A percentile compares a stretch with the other conserved stretches of the same genome.
These are phyloP conservation scores for Botryobasidium botryosum DNA, from an alignment of 768 basidiomycete genomes.

Conservation along the genomic window DNA sequence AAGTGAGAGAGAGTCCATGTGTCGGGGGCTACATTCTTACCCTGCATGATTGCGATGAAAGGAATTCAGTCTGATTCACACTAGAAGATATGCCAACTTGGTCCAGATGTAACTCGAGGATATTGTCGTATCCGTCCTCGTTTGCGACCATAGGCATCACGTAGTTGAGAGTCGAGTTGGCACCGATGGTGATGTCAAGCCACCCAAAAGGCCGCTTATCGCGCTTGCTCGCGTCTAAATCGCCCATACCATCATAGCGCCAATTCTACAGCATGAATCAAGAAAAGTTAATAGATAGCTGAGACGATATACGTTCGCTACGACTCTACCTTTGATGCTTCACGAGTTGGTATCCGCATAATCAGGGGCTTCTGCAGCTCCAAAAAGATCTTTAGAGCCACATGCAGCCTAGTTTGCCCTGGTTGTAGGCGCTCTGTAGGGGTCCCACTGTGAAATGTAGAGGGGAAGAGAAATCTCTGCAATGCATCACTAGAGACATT, in stretches of 20 bases:
- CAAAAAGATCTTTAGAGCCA: slow-evolving; percentile 60
- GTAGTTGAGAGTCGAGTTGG: slow-evolving; percentile 75
- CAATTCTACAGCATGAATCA: slow-evolving; percentile 43
- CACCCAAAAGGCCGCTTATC: slow-evolving; percentile 44
- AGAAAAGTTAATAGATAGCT: not conserved
- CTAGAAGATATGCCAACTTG: slow-evolving; percentile 63
- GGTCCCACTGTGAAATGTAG: slow-evolving; percentile 47
- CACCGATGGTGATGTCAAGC: slow-evolving; percentile 57
- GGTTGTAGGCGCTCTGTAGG: slow-evolving; percentile 37
- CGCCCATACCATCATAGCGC: slow-evolving; percentile 62
- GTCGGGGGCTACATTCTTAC: slow-evolving; percentile 23
- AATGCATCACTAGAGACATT: slow-evolving; percentile 38
- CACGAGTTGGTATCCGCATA: slow-evolving; percentile 77
- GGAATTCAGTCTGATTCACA: slow-evolving; percentile 69
- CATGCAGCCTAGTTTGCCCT: slow-evolving; percentile 62
- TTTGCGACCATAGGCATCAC: slow-evolving; percentile 66
- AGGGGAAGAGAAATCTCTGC: slow-evolving; percentile 71
- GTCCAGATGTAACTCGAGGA: slow-evolving; percentile 69
- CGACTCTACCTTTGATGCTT: slow-evolving; percentile 61
- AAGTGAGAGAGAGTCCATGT: not conserved
- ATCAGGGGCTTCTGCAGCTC: slow-evolving; percentile 64
- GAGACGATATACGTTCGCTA: not conserved
- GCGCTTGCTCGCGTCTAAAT: slow-evolving; percentile 30
- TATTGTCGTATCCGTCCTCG: slow-evolving; percentile 57
- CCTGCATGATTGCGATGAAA: slow-evolving; percentile 61